These are phyloP conservation scores for Trichoderma sp. DNA, from an alignment of 2,329 filamentous ascomycete species.

Conservation along the genomic window DNA sequence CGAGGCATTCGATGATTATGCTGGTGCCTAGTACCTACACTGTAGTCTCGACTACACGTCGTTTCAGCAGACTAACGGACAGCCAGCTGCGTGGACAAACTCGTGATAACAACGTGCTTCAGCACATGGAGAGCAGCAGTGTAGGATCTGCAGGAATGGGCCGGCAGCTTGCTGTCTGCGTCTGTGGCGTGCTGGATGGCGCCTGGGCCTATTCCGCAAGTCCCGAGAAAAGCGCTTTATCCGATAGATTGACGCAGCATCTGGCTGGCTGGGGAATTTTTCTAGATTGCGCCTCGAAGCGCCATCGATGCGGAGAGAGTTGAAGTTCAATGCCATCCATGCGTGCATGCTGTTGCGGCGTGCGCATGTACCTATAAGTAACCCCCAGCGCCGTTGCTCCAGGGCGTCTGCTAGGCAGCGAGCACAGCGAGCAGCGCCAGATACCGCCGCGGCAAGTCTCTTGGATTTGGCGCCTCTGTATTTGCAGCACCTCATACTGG, in stretches of 20 bases:
- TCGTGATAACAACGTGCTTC: not conserved
- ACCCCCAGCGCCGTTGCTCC: not conserved
- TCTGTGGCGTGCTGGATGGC: slow-evolving; percentile 3
- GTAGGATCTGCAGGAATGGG: not conserved
- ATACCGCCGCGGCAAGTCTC: not conserved
- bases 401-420: not conserved
- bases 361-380: slow-evolving; percentile 7
- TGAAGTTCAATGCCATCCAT: not conserved
- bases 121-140: not conserved
- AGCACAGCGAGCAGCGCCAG: not conserved
- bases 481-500: not conserved
- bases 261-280: slow-evolving; percentile 8
- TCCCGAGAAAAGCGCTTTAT: slow-evolving; percentile 7
- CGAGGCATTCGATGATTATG: not conserved
- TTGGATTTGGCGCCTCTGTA: not conserved
- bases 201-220: slow-evolving; percentile 1
- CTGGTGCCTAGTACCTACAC: not conserved
- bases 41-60: too few species aligned
- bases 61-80: not conserved
- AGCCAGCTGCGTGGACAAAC: not conserved
- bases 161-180: not conserved
- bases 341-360: not conserved
- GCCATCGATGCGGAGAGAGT: not conserved
- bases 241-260: slow-evolving; percentile 11
- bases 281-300: slow-evolving; percentile 26